Conservation (phyloP, 306 rosid genomes). For the Malus fusca region DNA sequence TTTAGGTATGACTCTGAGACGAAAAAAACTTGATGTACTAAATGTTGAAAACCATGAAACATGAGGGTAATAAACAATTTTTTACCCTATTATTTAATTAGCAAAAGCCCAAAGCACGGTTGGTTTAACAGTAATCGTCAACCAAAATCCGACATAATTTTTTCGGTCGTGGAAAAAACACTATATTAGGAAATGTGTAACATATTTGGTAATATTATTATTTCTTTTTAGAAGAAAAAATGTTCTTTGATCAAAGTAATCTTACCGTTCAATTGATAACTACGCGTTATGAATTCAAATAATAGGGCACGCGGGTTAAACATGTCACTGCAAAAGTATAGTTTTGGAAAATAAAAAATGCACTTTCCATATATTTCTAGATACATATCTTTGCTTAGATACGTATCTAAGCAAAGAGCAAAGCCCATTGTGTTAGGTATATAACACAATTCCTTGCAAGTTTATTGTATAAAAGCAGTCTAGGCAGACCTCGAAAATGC, state of each 20-base stretch:
- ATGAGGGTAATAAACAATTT: too few species aligned
- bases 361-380: background rate
- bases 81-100: too few species aligned
- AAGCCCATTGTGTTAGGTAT: background rate
- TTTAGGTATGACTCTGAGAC: too few species aligned
- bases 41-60: too few species aligned
- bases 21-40: too few species aligned
- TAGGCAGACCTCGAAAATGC: background rate
- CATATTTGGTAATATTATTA: background rate
- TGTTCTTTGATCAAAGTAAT: background rate
- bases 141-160: background rate
- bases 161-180: background rate
- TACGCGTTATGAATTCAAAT: background rate
- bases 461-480: background rate
- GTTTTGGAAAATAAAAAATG: background rate
- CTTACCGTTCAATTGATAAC: background rate
- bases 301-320: fast-evolving
- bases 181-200: background rate
- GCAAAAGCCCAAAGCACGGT: background rate
- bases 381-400: background rate
- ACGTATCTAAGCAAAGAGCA: background rate
- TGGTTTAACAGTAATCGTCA: background rate
- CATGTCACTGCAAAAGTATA: background rate
- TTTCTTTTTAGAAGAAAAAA: background rate
- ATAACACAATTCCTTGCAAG: too few species aligned